phyloP scores from a whole-genome alignment of 169 alveolate genomes.

The Hepatocystis sp. region DNA sequence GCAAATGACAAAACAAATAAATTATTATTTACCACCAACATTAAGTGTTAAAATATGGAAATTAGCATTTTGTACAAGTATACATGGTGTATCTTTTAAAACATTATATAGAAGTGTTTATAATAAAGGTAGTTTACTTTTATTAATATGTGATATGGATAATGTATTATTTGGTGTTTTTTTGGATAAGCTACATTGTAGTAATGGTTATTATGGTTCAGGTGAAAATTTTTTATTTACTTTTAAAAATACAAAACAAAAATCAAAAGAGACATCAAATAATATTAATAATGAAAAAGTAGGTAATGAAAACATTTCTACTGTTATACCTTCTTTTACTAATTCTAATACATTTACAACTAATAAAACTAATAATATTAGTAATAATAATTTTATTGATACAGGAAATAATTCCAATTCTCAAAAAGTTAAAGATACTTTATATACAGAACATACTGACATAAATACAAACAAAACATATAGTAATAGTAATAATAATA shows the following conservation, averaged over 20 bases:
- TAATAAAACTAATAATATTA: too few relatives aligned
- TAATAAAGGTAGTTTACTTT: conserved; percentile 85
- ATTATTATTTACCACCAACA: conserved; percentile 82
- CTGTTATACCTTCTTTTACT: too few relatives aligned
- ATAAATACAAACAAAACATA: too few relatives aligned
- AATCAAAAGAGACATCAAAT: too few relatives aligned
- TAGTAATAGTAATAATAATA: too few relatives aligned
- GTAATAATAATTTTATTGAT: too few relatives aligned
- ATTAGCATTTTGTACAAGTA: conserved; percentile 79
- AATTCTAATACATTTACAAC: too few relatives aligned
- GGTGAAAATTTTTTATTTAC: conserved; percentile 89
- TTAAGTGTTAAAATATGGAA: conserved; percentile 85
- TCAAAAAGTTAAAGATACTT: too few relatives aligned
- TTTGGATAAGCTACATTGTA: conserved; percentile 82
- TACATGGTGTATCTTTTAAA: conserved; percentile 82
- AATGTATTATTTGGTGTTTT: conserved; percentile 91
- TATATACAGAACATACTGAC: too few relatives aligned
- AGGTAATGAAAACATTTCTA: too few relatives aligned
- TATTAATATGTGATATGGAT: conserved; percentile 86
- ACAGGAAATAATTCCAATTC: too few relatives aligned
- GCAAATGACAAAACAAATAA: conserved; percentile 80
- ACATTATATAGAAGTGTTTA: conserved; percentile 87
- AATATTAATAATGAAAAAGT: too few relatives aligned
- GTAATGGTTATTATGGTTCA: conserved; percentile 88
- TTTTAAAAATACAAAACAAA: conserved; percentile 45